phyloP scores from a whole-genome alignment of 768 basidiomycete species.

The Strobilomyces dryophilus region DNA sequence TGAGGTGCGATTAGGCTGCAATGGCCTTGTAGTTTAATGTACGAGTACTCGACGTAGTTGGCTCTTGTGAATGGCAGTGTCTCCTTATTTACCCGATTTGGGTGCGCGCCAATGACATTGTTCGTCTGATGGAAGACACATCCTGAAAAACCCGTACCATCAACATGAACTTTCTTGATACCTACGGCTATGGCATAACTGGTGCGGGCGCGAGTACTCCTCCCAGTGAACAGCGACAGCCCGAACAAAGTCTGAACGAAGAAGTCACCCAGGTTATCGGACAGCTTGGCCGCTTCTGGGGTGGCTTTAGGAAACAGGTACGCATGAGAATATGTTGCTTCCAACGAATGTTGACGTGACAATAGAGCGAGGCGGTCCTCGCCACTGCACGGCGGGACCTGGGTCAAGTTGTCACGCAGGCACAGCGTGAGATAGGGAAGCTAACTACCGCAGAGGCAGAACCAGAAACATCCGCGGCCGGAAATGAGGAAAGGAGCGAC shows the following conservation, averaged over 20 bases:
- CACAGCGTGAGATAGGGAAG: constrained; percentile 72
- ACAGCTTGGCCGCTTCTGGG: constrained; percentile 86
- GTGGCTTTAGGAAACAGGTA: constrained; percentile 86
- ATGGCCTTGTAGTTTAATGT: constrained; percentile 12
- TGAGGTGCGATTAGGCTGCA: neutral
- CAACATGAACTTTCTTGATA: constrained; percentile 72
- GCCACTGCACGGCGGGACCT: constrained; percentile 72
- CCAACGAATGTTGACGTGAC: constrained; percentile 1
- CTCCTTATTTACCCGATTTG: constrained; percentile 12
- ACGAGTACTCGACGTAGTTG: constrained; percentile 1
- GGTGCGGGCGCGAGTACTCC: constrained; percentile 43
- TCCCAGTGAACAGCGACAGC: constrained; percentile 29
- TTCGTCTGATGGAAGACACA: neutral
- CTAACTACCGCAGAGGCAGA: constrained; percentile 39
- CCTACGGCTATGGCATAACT: constrained; percentile 61
- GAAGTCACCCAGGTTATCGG: constrained; percentile 88
- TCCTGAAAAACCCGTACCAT: neutral
- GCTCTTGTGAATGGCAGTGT: neutral
- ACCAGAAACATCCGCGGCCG: constrained; percentile 5
- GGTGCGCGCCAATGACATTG: neutral
- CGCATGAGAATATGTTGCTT: constrained; percentile 19
- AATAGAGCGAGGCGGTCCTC: constrained; percentile 65
- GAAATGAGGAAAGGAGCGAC: constrained; percentile 21
- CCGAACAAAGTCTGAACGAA: constrained; percentile 67
- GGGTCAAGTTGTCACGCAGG: constrained; percentile 68